These are phyloP conservation scores for Apiotrichum mycotoxinovorans DNA, from an alignment of 1,284 basidiomycete species.

Conservation along the genomic window DNA sequence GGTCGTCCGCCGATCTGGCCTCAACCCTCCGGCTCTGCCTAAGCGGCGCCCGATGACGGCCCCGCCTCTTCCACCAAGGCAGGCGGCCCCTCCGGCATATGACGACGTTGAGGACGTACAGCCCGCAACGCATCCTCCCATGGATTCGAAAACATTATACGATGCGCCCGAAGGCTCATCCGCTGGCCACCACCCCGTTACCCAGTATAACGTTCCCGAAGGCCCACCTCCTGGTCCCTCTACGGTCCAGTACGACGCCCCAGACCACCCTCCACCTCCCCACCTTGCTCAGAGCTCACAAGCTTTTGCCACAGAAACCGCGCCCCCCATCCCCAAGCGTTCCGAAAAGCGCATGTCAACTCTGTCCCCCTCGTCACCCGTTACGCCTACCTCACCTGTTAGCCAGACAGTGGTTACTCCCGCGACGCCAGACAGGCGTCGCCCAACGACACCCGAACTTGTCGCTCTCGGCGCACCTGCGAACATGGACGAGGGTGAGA, in stretches of 20 bases:
- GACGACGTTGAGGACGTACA: too few relatives aligned
- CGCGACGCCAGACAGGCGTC: background rate
- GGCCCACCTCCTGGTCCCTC: background rate
- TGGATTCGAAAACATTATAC: too few relatives aligned
- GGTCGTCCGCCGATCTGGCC: conserved; percentile 25
- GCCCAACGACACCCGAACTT: background rate
- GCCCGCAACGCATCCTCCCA: background rate
- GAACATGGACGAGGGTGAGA: conserved; percentile 9
- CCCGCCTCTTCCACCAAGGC: background rate
- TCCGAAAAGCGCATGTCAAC: background rate
- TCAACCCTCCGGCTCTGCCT: conserved; percentile 33
- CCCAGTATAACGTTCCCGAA: background rate
- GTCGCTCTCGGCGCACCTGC: background rate
- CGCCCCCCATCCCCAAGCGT: too few relatives aligned
- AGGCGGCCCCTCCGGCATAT: background rate
- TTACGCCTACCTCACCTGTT: background rate
- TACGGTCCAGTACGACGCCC: background rate
- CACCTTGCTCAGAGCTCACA: background rate
- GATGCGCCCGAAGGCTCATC: too few relatives aligned
- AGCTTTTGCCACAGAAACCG: too few relatives aligned
- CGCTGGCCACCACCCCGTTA: background rate
- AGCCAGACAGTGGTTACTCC: background rate
- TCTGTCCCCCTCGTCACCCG: background rate
- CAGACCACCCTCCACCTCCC: background rate
- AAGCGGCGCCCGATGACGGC: conserved; percentile 17